Base-by-base conservation (phyloP, 768 basidiomycete species). In the Leccinum aurantiacum region DNA sequence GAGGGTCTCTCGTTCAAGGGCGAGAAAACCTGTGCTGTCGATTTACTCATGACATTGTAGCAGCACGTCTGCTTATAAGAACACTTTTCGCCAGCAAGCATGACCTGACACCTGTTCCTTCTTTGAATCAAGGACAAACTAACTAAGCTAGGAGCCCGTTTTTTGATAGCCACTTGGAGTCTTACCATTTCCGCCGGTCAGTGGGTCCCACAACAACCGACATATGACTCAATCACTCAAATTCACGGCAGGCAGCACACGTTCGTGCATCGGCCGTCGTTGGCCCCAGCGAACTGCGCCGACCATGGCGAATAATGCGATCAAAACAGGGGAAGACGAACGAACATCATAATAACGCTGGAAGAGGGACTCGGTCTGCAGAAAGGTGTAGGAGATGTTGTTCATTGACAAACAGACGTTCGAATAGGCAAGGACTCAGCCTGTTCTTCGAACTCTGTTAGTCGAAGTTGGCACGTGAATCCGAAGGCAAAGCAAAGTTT, bases 291-390 rank as follows among this genome's bases (percentile, higher is more conserved):
- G 25, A 27, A 8, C 29, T 14, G 38, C 50, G 1, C 56, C 19
- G 5, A 11, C 6, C 22, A 60, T 19, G 13, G 46, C 37, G 8
- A 56, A 22, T 0, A 64, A 29, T 4, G 37, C 37, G 15, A 63
- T 22, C 7, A 48, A 29, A 38, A 63, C 10, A 8, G 53, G 37
- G 10, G 44, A 29, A 58, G 38, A 48, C 49, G 62, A 52, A 19
- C 29, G 7, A 63, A 60, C 63, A 63, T 59, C 50, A 41, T n/a
- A 14, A 41, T n/a, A n/a, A n/a, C 7, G 8, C 11, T 10, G 1
- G 6, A 50, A 15, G 22, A 22, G 47, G 60, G 8, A 50, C 11
- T n/a, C 10, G 3, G n/a, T 27, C 0, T 49, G 50, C n/a, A 31
- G 50, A 31, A 7, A 29, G 17, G 38, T 8, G 8, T 15, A 29